phyloP scores from a whole-genome alignment of 371 early-diverging fungal genomes.

The Apophysomyces sp. region DNA sequence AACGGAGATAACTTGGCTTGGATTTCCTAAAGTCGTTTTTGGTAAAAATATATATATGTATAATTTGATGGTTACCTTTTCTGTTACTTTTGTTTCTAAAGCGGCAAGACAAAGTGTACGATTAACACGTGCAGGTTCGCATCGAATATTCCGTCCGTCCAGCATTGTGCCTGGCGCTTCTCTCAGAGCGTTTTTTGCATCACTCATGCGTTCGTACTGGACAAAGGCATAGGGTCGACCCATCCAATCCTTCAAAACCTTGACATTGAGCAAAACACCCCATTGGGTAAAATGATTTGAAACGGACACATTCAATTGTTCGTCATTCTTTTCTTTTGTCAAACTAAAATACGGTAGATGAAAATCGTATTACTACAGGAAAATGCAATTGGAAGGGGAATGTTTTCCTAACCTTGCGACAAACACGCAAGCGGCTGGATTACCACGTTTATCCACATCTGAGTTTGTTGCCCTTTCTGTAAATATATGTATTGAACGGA shows the following conservation, averaged over 20 bases:
- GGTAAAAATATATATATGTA: too few species aligned
- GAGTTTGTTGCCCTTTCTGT: neutral
- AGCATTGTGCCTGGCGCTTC: slow-evolving; percentile 71
- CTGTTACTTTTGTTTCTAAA: slow-evolving; percentile 36
- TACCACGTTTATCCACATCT: slow-evolving; percentile 22
- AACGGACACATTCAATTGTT: slow-evolving; percentile 60
- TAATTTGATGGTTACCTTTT: too few species aligned
- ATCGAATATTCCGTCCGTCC: slow-evolving; percentile 75
- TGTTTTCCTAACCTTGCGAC: slow-evolving; percentile 47
- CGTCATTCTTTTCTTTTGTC: slow-evolving; percentile 59
- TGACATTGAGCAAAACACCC: slow-evolving; percentile 72
- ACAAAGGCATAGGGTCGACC: slow-evolving; percentile 87
- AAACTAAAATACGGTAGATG: slow-evolving; percentile 39
- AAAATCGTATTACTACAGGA: too few species aligned
- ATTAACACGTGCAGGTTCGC: slow-evolving; percentile 85
- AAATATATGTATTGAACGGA: too few species aligned
- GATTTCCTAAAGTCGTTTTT: too few species aligned
- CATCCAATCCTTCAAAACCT: slow-evolving; percentile 79
- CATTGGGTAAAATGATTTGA: slow-evolving; percentile 65
- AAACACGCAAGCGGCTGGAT: slow-evolving; percentile 56
- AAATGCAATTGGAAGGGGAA: neutral
- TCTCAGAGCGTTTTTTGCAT: slow-evolving; percentile 63
- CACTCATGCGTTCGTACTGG: slow-evolving; percentile 64
- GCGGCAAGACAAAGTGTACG: slow-evolving; percentile 72
- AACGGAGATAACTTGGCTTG: slow-evolving; percentile 22